These are phyloP conservation scores for Carpinus viminea DNA, from an alignment of 306 rosid genomes.

Conservation along the genomic window DNA sequence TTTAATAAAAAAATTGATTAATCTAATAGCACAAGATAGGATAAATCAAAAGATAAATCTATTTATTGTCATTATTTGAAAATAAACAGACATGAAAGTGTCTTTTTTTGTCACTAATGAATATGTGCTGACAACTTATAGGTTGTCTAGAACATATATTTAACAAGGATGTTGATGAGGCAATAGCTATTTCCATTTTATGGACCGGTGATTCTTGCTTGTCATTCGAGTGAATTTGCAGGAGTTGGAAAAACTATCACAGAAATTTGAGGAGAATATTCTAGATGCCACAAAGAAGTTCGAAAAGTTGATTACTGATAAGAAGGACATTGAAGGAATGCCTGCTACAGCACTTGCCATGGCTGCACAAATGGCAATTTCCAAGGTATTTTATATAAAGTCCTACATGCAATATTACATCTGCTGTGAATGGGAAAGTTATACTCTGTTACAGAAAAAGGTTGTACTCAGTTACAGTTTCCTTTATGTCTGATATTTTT, in stretches of 20 bases:
- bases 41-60: not conserved
- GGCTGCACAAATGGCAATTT: slow-evolving; percentile 88
- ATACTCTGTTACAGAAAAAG: not conserved
- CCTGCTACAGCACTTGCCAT: slow-evolving; percentile 93
- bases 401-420: not conserved
- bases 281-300: slow-evolving; percentile 93
- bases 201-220: not conserved
- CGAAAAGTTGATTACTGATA: slow-evolving; percentile 79
- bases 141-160: not conserved
- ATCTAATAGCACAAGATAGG: not conserved
- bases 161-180: not conserved
- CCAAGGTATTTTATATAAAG: slow-evolving; percentile 55
- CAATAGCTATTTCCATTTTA: not conserved
- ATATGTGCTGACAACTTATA: not conserved
- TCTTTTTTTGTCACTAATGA: not conserved
- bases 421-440: not conserved
- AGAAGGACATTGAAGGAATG: slow-evolving; percentile 80
- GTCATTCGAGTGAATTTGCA: slow-evolving; percentile 25
- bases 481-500: not conserved
- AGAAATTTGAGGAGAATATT: slow-evolving; percentile 82
- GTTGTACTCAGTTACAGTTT: not conserved
- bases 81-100: not conserved
- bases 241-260: slow-evolving; percentile 80
- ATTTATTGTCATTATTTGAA: not conserved
- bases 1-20: not conserved